phyloP scores from a whole-genome alignment of 139 green algal genomes.

The Spirogloea muscicola region DNA sequence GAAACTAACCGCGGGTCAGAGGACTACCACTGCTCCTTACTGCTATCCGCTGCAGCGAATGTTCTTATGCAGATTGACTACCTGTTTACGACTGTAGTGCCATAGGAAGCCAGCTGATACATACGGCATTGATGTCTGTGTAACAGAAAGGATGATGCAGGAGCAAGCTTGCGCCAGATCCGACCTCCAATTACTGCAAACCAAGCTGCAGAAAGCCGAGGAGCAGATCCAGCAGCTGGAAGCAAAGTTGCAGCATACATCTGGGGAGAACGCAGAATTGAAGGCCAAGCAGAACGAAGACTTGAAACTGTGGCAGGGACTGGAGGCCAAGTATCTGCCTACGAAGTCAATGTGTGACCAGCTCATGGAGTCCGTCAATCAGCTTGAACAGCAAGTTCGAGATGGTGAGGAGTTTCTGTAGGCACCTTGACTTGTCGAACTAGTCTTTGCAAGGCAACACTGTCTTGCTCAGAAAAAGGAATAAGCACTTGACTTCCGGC shows the following conservation, averaged over 20 bases:
- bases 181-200: background rate
- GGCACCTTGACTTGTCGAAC: background rate
- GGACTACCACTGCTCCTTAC: no score
- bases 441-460: no score
- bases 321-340: background rate
- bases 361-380: background rate
- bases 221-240: background rate
- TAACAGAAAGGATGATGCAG: conserved; percentile 3
- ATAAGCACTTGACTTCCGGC: no score
- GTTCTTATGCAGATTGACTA: no score
- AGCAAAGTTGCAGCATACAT: background rate
- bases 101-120: no score
- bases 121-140: no score
- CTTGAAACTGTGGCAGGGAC: background rate
- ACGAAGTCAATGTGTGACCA: background rate
- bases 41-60: no score
- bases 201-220: background rate
- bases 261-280: background rate
- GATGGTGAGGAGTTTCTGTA: background rate
- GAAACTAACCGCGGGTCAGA: conserved; percentile 1
- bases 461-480: no score
- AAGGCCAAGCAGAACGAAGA: background rate
- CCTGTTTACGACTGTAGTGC: no score
- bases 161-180: background rate
- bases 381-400: background rate